Base-by-base conservation (phyloP, 768 basidiomycete species). In the Phaeotremella fagi region DNA sequence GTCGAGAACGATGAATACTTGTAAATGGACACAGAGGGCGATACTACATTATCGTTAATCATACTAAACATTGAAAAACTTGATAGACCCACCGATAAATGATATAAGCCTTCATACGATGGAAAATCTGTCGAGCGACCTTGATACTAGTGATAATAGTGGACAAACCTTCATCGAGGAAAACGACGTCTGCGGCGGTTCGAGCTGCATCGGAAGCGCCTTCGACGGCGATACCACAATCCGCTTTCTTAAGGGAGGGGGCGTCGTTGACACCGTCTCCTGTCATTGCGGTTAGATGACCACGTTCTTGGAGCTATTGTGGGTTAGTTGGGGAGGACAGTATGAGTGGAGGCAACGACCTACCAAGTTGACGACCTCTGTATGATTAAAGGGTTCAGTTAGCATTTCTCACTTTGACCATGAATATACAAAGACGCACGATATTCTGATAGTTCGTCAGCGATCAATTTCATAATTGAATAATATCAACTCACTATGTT, bases 181-280 rank as follows among this genome's bases (percentile, higher is more conserved):
- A 79, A 16, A 80, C 79, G 29, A 64, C 63, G 60, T 85, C 84
- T 1, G 83, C 81, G 4, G 84, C 84, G 52, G 82, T 80, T 60
- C 83, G 79, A 3, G 82, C 82, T 28, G 82, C 82, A 57, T 82
- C 81, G 3, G 77, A 77, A 1, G 81, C 82, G 38, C 77, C 78
- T 18, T 82, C 82, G 62, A 84, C 82, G 1, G 82, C 83, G 45
- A 85, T 80, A 18, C 83, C 80, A 53, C 82, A 77, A 64, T 84
- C 83, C 14, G 81, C 79, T n/a, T 79, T 77, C 51, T 82, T 80
- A 41, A 84, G 74, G 1, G 81, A 79, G 24, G 82, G 82, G 2
- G 79, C 79, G 58, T 83, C 82, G 66, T 83, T 83, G 50, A 83
- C 82, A 41, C 81, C 82, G 56, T 72, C 80, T 16, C 81, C 81